Conservation (phyloP, 164 flowering plant genomes). For the Protea cynaroides region DNA sequence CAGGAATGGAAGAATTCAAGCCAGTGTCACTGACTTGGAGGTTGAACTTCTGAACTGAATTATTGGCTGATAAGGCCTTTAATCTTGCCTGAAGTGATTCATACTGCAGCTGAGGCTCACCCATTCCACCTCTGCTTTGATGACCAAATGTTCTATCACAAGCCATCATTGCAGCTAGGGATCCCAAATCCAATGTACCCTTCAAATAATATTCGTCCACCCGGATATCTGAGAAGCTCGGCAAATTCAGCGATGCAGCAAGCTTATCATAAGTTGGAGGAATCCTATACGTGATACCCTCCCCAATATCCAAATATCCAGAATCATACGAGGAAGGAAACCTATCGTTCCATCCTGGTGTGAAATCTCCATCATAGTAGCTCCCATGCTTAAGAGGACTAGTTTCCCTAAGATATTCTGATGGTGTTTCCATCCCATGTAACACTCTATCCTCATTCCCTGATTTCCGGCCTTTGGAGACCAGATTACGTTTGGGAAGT, state of each 20-base stretch:
- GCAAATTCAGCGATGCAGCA: constrained; percentile 62
- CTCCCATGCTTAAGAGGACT: constrained; percentile 38
- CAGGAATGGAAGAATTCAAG: constrained; percentile 69
- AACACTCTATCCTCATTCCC: constrained; percentile 43
- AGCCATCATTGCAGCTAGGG: constrained; percentile 75
- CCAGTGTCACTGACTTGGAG: constrained; percentile 69
- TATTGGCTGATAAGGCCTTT: constrained; percentile 53
- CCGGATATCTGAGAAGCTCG: constrained; percentile 61
- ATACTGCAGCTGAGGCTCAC: constrained; percentile 64
- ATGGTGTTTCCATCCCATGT: constrained; percentile 37
- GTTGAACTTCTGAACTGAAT: constrained; percentile 55
- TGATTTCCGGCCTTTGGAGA: constrained; percentile 39
- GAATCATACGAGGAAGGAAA: constrained; percentile 39
- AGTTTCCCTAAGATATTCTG: constrained; percentile 38
- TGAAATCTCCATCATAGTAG: constrained; percentile 37
- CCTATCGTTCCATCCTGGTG: constrained; percentile 37
- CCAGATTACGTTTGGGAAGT: constrained; percentile 30
- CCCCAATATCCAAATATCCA: constrained; percentile 78
- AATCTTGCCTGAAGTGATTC: constrained; percentile 87
- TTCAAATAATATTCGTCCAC: constrained; percentile 78
- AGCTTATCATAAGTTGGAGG: constrained; percentile 85
- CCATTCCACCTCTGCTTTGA: constrained; percentile 57
- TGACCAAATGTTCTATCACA: constrained; percentile 48
- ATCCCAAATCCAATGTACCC: constrained; percentile 80
- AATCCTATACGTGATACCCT: constrained; percentile 74